Percentiles rank a stretch among this genome's conserved stretches.
Evolutionary conservation across 129 eudicot species (phyloP).

Genomic region (Chrysanthemum lavandulifolium): DNA sequence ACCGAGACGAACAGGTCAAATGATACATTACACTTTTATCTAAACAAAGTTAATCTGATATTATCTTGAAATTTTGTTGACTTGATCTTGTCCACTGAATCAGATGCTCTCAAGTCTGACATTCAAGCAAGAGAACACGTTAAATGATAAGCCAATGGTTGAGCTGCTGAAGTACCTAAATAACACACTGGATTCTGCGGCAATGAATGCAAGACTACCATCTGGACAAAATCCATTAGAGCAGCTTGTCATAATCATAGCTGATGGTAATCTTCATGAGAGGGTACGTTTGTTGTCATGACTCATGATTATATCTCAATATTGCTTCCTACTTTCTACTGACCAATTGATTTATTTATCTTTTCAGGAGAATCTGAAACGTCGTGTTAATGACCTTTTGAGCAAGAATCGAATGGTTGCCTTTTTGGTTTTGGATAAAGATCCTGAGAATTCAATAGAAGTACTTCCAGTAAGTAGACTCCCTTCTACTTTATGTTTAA

Average conservation of each 20-base stretch:
- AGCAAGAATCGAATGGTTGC: conserved; percentile 91
- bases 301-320: neutral
- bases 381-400: conserved; percentile 68
- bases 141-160: conserved; percentile 90
- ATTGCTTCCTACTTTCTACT: conserved; percentile 7
- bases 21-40: no score
- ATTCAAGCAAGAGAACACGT: conserved; percentile 89
- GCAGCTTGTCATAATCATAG: conserved; percentile 92
- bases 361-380: conserved; percentile 72
- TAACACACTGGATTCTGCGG: conserved; percentile 77
- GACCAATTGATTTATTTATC: neutral
- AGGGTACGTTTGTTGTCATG: conserved; percentile 35
- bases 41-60: neutral
- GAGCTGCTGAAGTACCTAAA: conserved; percentile 74
- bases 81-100: conserved; percentile 10
- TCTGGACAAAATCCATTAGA: conserved; percentile 87
- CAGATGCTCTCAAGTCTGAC: conserved; percentile 97
- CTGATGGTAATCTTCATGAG: conserved; percentile 90
- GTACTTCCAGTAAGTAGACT: conserved; percentile 52
- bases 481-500: neutral
- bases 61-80: conserved; percentile 15
- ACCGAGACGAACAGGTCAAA: no score
- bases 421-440: conserved; percentile 64
- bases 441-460: conserved; percentile 70
- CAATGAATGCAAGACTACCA: conserved; percentile 67